A percentile compares a stretch with the other conserved stretches of the same genome.
Conservation (phyloP, 1,284 basidiomycete genomes). For the Leucoagaricus sp. region DNA sequence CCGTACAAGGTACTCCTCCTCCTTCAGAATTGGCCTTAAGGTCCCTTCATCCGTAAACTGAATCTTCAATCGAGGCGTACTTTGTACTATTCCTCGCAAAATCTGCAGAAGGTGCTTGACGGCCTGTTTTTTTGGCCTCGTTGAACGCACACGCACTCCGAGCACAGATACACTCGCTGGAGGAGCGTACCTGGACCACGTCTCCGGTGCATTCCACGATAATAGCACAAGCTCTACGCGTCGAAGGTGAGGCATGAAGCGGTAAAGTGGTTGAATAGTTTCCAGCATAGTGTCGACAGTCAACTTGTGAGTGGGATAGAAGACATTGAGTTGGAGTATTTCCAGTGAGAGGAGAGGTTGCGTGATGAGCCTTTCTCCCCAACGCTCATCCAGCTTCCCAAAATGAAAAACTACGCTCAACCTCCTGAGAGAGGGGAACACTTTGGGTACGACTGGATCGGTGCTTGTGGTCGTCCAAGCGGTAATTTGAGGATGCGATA, state of each 20-base stretch:
- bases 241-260: background rate
- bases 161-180: background rate
- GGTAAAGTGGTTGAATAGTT: background rate
- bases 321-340: slow-evolving; percentile 5
- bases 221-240: background rate
- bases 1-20: background rate
- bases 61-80: background rate
- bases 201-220: background rate
- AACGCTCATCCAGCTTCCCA: background rate
- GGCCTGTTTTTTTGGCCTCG: background rate
- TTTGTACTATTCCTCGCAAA: background rate
- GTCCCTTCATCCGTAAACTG: slow-evolving; percentile 4
- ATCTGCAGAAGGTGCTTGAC: background rate
- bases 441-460: no score
- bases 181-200: background rate
- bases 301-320: no score
- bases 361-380: background rate
- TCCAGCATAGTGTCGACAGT: background rate
- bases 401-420: background rate
- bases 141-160: background rate
- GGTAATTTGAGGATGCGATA: no score
- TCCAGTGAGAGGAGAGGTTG: background rate
- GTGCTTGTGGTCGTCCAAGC: no score
- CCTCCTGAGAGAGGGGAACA: no score
- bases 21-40: background rate